Base-by-base conservation (phyloP, 805 yeast genomes). In the Candida peoriensis region DNA sequence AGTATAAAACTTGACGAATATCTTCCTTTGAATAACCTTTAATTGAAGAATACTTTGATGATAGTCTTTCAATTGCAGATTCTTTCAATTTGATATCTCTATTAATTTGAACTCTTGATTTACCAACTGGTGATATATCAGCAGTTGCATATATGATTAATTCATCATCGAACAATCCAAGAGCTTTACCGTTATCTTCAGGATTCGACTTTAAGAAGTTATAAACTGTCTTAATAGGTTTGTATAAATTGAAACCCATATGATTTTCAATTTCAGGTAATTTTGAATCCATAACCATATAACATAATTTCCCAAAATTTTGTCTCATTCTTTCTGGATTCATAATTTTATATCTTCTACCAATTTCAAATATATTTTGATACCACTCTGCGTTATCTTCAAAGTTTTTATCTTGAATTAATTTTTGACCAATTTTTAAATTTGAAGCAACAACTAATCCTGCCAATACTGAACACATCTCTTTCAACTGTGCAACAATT, bases 271-370 rank as follows among this genome's bases (percentile, higher is more conserved):
- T 73, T 46, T 82, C 87, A 1, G 87, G 82, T 20, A 81, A 58
- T 30, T 84, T 63, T 3, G 93, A 83, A 57, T 83, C 94, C 93
- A 84, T 83, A 24, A 82, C 77, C 83, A 83, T 84, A 56, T 83
- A 83, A 61, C 84, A 79, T 38, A 84, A 61, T 49, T 83, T 82
- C 30, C 94, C 94, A 55, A 77, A 84, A 5, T 78, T 78, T 48
- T 79, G 84, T 42, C 88, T 69, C 84, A 84, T 78, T 47, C 76
- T 70, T 46, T 83, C 88, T 0, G 94, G 94, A 50, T 83, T 83
- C 88, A 83, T 79, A 47, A 84, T 78, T 53, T 83, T 83, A 60
- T 83, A 83, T 28, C 93, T 67, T 48, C 93, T 66, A 17, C 93
- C 93, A 41, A 83, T 75, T 58, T 83, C 93, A 54, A 83, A 83